phyloP scores from a whole-genome alignment of 371 early-diverging fungal genomes.

The Dipsacomyces acuminosporus region DNA sequence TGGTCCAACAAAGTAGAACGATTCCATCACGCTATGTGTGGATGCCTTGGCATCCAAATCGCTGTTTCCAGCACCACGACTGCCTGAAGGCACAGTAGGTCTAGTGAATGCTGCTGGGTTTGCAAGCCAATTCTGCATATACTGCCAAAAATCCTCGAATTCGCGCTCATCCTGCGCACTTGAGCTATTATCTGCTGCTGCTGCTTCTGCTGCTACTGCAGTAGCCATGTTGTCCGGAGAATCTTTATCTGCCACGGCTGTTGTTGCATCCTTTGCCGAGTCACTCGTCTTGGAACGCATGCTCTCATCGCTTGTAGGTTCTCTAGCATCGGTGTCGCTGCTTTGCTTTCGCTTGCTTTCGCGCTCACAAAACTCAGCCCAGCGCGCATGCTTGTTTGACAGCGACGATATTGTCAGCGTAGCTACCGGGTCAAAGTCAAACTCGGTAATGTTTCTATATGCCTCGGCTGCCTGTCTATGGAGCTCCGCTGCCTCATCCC shows the following conservation, averaged over 20 bases:
- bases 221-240: too few relatives aligned
- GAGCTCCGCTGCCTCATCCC: slow-evolving; percentile 20
- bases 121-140: slow-evolving; percentile 48
- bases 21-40: slow-evolving; percentile 34
- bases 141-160: slow-evolving; percentile 49
- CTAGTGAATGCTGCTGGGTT: slow-evolving; percentile 45
- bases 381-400: slow-evolving; percentile 26
- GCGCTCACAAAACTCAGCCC: slow-evolving; percentile 38
- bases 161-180: slow-evolving; percentile 25
- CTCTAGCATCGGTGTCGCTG: too few relatives aligned
- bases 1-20: slow-evolving; percentile 43
- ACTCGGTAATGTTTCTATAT: slow-evolving; percentile 10
- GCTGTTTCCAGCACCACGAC: not conserved
- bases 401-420: slow-evolving; percentile 29
- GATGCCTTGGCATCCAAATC: not conserved
- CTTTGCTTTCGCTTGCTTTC: slow-evolving; percentile 3
- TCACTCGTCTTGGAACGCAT: not conserved
- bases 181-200: too few relatives aligned
- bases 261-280: not conserved
- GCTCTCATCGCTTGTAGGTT: not conserved
- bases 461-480: slow-evolving; percentile 23
- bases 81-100: slow-evolving; percentile 11
- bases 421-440: slow-evolving; percentile 39
- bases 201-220: too few relatives aligned
- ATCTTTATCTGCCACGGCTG: not conserved